A percentile compares a stretch with the other conserved stretches of the same genome.
phyloP scores from a whole-genome alignment of 2,329 filamentous ascomycete genomes.

The Fonsecaea nubica region DNA sequence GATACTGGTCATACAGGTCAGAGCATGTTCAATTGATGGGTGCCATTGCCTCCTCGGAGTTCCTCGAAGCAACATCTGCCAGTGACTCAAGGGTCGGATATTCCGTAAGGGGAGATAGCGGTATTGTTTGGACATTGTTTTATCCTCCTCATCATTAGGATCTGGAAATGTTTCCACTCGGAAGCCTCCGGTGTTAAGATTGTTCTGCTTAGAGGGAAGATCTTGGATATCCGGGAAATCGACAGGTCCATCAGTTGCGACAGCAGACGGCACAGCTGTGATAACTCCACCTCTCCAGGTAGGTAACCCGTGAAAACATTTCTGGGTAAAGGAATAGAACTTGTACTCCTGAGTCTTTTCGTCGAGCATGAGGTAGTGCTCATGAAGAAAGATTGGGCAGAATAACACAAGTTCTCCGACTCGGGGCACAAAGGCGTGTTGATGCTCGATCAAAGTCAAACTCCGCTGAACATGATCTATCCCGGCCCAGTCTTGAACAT shows the following conservation, averaged over 20 bases:
- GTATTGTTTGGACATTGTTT: constrained; percentile 60
- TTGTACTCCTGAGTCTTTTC: constrained; percentile 41
- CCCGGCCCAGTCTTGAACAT: constrained; percentile 23
- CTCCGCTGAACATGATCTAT: constrained; percentile 50
- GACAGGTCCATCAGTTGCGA: constrained; percentile 38
- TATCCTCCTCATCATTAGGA: constrained; percentile 56
- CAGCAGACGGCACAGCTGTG: constrained; percentile 57
- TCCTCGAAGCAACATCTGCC: constrained; percentile 56
- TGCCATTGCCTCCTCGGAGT: constrained; percentile 55
- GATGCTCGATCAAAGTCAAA: constrained; percentile 51
- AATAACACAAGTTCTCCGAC: constrained; percentile 65
- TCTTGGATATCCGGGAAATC: constrained; percentile 56
- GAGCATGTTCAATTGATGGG: constrained; percentile 61
- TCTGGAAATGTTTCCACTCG: constrained; percentile 64
- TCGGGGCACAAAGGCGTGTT: constrained; percentile 61
- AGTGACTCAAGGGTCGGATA: constrained; percentile 63
- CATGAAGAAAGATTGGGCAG: constrained; percentile 45
- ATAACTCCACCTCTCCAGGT: constrained; percentile 65
- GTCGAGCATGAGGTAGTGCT: constrained; percentile 48
- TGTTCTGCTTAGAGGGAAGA: constrained; percentile 48
- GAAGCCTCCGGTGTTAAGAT: constrained; percentile 60
- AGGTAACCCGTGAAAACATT: constrained; percentile 49
- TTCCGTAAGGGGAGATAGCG: constrained; percentile 62
- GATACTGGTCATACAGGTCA: constrained; percentile 60
- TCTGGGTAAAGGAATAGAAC: constrained; percentile 45